A percentile compares a stretch with the other conserved stretches of the same genome.
These are phyloP conservation scores for Postia placenta DNA, from an alignment of 768 basidiomycete genomes.

Conservation along the genomic window DNA sequence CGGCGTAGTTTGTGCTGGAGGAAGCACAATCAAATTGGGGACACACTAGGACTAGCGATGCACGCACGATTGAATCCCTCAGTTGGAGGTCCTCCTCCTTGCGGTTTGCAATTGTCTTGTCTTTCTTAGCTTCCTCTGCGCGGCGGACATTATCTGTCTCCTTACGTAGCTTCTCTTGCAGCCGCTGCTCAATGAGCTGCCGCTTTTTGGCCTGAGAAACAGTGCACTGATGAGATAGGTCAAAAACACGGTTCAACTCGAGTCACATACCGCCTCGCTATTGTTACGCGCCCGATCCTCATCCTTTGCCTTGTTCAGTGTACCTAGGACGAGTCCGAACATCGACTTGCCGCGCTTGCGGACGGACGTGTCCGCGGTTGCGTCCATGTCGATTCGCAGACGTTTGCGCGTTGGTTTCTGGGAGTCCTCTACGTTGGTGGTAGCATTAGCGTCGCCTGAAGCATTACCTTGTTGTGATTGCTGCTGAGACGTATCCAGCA, in stretches of 20 bases:
- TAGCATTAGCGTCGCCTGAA: slow-evolving; percentile 8
- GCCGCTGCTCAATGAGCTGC: slow-evolving; percentile 75
- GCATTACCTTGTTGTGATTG: too few relatives aligned
- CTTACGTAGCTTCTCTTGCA: slow-evolving; percentile 79
- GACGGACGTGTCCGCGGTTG: slow-evolving; percentile 41
- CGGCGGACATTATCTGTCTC: slow-evolving; percentile 83
- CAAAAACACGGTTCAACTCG: background rate
- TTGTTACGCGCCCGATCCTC: slow-evolving; percentile 81
- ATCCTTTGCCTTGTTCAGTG: slow-evolving; percentile 81
- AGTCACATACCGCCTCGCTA: slow-evolving; percentile 69
- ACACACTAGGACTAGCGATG: background rate
- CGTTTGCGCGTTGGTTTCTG: slow-evolving; percentile 43
- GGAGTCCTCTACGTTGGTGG: slow-evolving; percentile 22
- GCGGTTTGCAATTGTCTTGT: slow-evolving; percentile 67
- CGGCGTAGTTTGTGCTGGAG: slow-evolving; percentile 67
- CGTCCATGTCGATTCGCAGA: slow-evolving; percentile 65
- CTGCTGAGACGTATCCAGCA: slow-evolving; percentile 17
- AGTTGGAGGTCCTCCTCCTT: slow-evolving; percentile 80
- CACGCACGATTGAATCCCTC: slow-evolving; percentile 73
- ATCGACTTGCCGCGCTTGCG: slow-evolving; percentile 83
- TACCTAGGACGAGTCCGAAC: slow-evolving; percentile 80
- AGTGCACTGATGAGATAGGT: background rate
- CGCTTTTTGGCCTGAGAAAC: slow-evolving; percentile 68
- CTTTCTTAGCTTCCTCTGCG: slow-evolving; percentile 82
- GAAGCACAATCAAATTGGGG: too few relatives aligned